Evolutionary conservation across 1,139 yeast species (phyloP).

Genomic region (Zygosaccharomyces sapae): DNA sequence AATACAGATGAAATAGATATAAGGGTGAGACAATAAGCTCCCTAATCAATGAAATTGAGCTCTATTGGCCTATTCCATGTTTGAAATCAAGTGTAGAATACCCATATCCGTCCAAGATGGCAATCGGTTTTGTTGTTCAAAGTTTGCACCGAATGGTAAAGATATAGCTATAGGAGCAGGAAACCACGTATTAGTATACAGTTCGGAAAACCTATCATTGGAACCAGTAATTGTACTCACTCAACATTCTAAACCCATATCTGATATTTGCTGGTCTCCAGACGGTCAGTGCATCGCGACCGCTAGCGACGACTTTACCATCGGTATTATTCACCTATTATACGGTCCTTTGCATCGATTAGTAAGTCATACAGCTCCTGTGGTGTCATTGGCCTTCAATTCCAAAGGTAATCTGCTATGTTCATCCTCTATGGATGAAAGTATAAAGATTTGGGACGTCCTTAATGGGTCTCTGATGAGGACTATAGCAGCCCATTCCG

Average conservation of each 20-base stretch:
- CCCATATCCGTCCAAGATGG: slow-evolving; percentile 3
- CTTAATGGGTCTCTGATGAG: slow-evolving; percentile 64
- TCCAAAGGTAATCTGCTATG: slow-evolving; percentile 72
- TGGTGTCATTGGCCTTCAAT: slow-evolving; percentile 70
- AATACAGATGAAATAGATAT: not conserved
- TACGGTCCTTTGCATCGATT: slow-evolving; percentile 54
- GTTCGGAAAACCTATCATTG: slow-evolving; percentile 34
- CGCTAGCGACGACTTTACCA: slow-evolving; percentile 80
- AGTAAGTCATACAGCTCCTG: slow-evolving; percentile 82
- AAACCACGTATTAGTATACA: slow-evolving; percentile 44
- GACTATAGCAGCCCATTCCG: slow-evolving; percentile 89
- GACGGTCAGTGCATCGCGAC: slow-evolving; percentile 73
- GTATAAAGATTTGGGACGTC: slow-evolving; percentile 86
- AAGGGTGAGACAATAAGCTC: not conserved
- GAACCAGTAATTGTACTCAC: slow-evolving; percentile 20
- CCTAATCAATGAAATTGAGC: not conserved
- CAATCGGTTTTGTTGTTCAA: slow-evolving; percentile 42
- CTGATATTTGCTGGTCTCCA: slow-evolving; percentile 56
- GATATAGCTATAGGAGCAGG: slow-evolving; percentile 57
- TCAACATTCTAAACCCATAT: slow-evolving; percentile 30
- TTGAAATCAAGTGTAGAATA: slow-evolving; percentile 9
- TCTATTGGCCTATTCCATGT: slow-evolving; percentile 7
- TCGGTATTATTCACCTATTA: slow-evolving; percentile 65
- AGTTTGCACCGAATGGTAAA: slow-evolving; percentile 63
- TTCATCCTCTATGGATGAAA: slow-evolving; percentile 87